These are phyloP conservation scores for Hypoxylon sp. DNA, from an alignment of 2,329 filamentous ascomycete species.

Conservation along the genomic window DNA sequence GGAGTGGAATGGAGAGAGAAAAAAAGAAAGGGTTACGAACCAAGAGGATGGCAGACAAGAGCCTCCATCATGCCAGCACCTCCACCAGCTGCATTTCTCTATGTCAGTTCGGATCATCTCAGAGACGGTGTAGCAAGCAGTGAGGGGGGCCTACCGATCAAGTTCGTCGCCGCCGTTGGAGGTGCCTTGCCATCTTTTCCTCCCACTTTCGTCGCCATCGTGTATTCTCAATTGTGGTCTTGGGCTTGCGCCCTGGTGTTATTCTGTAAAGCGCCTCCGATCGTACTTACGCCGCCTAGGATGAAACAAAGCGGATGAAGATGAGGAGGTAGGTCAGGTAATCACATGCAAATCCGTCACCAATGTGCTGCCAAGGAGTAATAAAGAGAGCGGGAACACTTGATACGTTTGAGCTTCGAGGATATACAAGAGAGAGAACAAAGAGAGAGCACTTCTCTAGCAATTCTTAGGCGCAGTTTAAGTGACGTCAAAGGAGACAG, in stretches of 20 bases:
- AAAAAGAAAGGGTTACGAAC: constrained; percentile 62
- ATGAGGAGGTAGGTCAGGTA: neutral
- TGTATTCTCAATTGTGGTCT: constrained; percentile 28
- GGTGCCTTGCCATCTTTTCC: constrained; percentile 76
- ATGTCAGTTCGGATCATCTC: constrained; percentile 41
- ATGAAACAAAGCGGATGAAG: neutral
- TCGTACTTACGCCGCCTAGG: neutral
- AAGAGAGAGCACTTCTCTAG: constrained; percentile 17
- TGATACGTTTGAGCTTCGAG: neutral
- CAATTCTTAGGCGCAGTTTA: neutral
- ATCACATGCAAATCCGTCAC: constrained; percentile 41
- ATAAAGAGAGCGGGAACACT: constrained; percentile 12
- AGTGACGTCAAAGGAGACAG: constrained; percentile 9
- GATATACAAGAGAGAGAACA: constrained; percentile 9
- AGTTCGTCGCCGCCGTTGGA: constrained; percentile 87
- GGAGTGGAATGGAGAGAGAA: constrained; percentile 8
- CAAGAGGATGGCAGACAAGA: constrained; percentile 92
- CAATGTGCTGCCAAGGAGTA: constrained; percentile 17
- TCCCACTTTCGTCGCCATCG: constrained; percentile 61
- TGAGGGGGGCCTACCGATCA: constrained; percentile 75
- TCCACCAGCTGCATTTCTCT: constrained; percentile 78
- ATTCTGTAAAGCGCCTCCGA: constrained; percentile 8
- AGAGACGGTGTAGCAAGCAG: constrained; percentile 13
- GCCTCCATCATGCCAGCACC: constrained; percentile 99
- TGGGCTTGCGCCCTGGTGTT: constrained; percentile 47